These are phyloP conservation scores for Marasmius fiardii DNA, from an alignment of 1,284 basidiomycete genomes.

Conservation along the genomic window DNA sequence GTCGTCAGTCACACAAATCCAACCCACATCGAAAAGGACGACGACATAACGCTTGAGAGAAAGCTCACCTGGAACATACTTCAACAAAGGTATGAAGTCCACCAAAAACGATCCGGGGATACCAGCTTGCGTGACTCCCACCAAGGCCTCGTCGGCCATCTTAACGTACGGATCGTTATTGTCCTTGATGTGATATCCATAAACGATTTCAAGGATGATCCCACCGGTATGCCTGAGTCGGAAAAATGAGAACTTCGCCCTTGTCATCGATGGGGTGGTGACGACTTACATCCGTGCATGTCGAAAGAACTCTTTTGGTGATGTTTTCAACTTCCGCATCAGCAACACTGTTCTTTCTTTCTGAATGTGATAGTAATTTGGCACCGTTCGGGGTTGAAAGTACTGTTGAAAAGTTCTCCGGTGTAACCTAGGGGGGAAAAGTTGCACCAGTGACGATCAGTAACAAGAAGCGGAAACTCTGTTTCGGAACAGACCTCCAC, in stretches of 20 bases:
- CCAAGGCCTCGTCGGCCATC: background rate
- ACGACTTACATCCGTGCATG: background rate
- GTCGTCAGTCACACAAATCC: background rate
- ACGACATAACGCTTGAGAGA: background rate
- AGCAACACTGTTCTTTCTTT: background rate
- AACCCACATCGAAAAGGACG: background rate
- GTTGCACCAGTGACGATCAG: background rate
- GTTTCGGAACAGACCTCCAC: background rate
- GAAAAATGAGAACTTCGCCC: background rate
- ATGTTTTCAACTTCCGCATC: background rate
- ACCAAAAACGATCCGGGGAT: background rate
- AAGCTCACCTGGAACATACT: background rate
- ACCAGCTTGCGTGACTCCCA: background rate
- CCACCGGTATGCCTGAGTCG: background rate
- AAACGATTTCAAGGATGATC: background rate
- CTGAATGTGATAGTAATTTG: background rate
- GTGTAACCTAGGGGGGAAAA: background rate
- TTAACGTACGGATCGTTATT: background rate
- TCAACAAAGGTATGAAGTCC: background rate
- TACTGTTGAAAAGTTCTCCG: conserved; percentile 1
- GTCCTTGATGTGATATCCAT: background rate
- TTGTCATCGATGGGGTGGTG: background rate
- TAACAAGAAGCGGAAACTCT: background rate
- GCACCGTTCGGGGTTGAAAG: background rate
- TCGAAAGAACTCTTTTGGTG: background rate